phyloP scores from a whole-genome alignment of 208 protist genomes.

The Trypanosoma melophagium region DNA sequence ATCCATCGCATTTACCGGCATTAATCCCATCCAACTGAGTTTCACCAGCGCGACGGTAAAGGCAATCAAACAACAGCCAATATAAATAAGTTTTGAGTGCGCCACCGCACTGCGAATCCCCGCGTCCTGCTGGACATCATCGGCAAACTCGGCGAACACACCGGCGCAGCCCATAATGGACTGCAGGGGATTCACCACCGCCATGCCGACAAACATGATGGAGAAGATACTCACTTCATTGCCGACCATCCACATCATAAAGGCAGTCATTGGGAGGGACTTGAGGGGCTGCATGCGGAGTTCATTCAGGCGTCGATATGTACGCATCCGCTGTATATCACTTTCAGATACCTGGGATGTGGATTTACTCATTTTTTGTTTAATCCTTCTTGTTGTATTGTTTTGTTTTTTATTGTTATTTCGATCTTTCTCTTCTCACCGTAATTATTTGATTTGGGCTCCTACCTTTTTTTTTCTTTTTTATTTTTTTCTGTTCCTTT shows the following conservation, averaged over 20 bases:
- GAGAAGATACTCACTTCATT: constrained; percentile 88
- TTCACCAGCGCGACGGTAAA: constrained; percentile 79
- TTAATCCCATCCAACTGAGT: constrained; percentile 83
- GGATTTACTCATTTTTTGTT: constrained; percentile 10
- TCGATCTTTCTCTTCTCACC: not conserved
- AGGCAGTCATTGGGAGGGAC: constrained; percentile 80
- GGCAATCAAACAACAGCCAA: constrained; percentile 65
- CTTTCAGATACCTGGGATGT: constrained; percentile 41
- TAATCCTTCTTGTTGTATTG: constrained; percentile 2
- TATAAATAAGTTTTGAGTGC: constrained; percentile 77
- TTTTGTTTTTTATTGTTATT: constrained; percentile 3
- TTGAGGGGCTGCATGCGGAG: constrained; percentile 74
- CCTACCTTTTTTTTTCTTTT: not conserved
- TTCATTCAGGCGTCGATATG: constrained; percentile 63
- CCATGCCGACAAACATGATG: constrained; percentile 90
- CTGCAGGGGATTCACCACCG: constrained; percentile 74
- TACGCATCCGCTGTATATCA: constrained; percentile 49
- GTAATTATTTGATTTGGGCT: not conserved
- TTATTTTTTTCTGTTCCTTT: not conserved
- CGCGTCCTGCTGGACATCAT: constrained; percentile 56
- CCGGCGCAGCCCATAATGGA: constrained; percentile 49
- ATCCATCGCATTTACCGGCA: constrained; percentile 80
- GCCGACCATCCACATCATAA: constrained; percentile 90
- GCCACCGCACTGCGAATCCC: constrained; percentile 49
- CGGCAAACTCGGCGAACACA: constrained; percentile 66